These are phyloP conservation scores for Penicillium brasilianum DNA, from an alignment of 2,329 filamentous ascomycete species.

Conservation along the genomic window DNA sequence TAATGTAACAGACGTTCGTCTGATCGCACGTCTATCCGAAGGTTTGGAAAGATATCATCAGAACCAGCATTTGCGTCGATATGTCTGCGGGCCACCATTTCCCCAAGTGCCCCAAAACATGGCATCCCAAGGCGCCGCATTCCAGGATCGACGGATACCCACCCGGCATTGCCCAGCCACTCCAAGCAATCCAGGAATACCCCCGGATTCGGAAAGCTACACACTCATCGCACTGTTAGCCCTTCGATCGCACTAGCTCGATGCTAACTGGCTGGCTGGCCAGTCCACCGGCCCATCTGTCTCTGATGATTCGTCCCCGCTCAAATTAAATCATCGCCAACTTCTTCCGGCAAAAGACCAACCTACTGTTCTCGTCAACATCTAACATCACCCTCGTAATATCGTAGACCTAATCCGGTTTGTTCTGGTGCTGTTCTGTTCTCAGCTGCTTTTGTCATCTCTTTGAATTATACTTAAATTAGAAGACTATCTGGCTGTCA, in stretches of 20 bases:
- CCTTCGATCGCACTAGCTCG: neutral
- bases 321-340: neutral
- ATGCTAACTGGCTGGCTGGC: neutral
- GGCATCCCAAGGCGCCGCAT: neutral
- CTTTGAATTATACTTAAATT: neutral
- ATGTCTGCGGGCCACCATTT: neutral
- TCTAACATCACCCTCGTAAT: neutral
- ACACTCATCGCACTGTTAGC: too few species aligned
- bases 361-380: constrained; percentile 14
- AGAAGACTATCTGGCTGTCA: neutral
- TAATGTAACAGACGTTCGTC: too few species aligned
- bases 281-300: neutral
- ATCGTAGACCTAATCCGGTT: constrained; percentile 7
- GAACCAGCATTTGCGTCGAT: neutral
- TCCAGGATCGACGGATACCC: neutral
- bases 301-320: neutral
- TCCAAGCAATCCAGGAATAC: neutral
- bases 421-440: neutral
- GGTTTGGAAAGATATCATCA: too few species aligned
- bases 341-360: neutral
- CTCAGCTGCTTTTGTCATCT: neutral
- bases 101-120: neutral
- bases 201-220: constrained; percentile 7
- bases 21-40: too few species aligned
- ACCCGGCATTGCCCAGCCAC: neutral